Percentiles rank a stretch among this genome's conserved stretches.
Evolutionary conservation across 2,329 filamentous ascomycete genomes (phyloP).

Genomic region (Daldinia sp.): DNA sequence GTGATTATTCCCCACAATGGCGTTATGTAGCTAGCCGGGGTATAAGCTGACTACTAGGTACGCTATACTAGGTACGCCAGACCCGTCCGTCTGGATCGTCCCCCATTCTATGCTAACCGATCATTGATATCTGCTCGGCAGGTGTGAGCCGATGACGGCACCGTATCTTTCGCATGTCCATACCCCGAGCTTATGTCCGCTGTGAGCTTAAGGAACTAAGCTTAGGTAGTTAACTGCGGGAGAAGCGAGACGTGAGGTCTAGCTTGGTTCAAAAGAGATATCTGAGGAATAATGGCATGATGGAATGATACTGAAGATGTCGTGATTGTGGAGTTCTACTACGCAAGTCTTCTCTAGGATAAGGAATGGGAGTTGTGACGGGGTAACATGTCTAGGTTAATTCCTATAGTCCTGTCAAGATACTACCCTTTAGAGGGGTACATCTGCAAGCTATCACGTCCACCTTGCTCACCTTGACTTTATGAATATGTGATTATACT

Average conservation of each 20-base stretch:
- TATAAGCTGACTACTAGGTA: neutral
- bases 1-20: conserved; percentile 27
- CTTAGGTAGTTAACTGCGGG: too few relatives aligned
- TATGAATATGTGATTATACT: neutral
- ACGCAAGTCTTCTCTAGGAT: conserved; percentile 15
- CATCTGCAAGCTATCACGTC: conserved; percentile 3
- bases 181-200: neutral
- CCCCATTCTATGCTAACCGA: conserved; percentile 10
- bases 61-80: neutral
- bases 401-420: conserved; percentile 11
- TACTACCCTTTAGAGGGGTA: conserved; percentile 25
- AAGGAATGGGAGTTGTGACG: neutral
- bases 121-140: conserved; percentile 8
- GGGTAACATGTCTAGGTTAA: neutral
- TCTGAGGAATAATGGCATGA: conserved; percentile 13
- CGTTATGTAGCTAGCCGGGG: conserved; percentile 22
- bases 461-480: neutral
- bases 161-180: neutral
- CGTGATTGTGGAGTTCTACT: conserved; percentile 25
- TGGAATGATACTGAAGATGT: conserved; percentile 13
- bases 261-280: neutral
- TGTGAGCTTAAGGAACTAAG: neutral
- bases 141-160: conserved; percentile 11
- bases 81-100: conserved; percentile 12
- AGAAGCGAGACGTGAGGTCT: neutral